phyloP scores from a whole-genome alignment of 306 rosid genomes.

The Inga laurina region DNA sequence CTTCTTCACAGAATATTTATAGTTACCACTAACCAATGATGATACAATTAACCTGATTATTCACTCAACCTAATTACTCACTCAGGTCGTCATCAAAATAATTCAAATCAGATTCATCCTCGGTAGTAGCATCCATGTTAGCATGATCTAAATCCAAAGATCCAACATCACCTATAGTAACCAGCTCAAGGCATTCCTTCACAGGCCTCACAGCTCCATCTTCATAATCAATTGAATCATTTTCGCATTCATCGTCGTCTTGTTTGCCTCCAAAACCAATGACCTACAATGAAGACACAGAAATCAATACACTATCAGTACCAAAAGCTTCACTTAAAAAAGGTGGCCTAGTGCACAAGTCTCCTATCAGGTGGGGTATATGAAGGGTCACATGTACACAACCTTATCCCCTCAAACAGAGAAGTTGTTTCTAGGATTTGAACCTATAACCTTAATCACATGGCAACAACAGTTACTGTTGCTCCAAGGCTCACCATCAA shows the following conservation, averaged over 20 bases:
- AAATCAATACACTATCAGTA: slow-evolving; percentile 30
- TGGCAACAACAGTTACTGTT: too few relatives aligned
- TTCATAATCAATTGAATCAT: slow-evolving; percentile 69
- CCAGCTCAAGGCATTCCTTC: slow-evolving; percentile 60
- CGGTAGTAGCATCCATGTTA: slow-evolving; percentile 40
- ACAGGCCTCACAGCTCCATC: slow-evolving; percentile 50
- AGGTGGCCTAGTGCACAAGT: too few relatives aligned
- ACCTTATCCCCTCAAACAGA: too few relatives aligned
- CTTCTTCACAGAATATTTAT: slow-evolving; percentile 4
- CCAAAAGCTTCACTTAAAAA: background rate
- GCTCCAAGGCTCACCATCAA: too few relatives aligned
- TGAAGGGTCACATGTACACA: too few relatives aligned
- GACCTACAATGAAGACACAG: slow-evolving; percentile 48
- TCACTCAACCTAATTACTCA: slow-evolving; percentile 63
- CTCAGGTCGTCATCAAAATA: slow-evolving; percentile 73
- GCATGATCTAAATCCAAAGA: slow-evolving; percentile 40
- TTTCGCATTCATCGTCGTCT: slow-evolving; percentile 55
- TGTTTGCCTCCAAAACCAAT: slow-evolving; percentile 58
- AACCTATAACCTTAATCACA: too few relatives aligned
- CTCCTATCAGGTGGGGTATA: too few relatives aligned
- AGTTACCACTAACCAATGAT: slow-evolving; percentile 14
- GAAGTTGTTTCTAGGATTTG: too few relatives aligned
- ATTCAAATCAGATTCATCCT: slow-evolving; percentile 71
- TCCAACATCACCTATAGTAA: slow-evolving; percentile 49
- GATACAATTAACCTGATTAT: slow-evolving; percentile 36